Base-by-base conservation (phyloP, 768 basidiomycete species). In the Fomitopsis pulvina region DNA sequence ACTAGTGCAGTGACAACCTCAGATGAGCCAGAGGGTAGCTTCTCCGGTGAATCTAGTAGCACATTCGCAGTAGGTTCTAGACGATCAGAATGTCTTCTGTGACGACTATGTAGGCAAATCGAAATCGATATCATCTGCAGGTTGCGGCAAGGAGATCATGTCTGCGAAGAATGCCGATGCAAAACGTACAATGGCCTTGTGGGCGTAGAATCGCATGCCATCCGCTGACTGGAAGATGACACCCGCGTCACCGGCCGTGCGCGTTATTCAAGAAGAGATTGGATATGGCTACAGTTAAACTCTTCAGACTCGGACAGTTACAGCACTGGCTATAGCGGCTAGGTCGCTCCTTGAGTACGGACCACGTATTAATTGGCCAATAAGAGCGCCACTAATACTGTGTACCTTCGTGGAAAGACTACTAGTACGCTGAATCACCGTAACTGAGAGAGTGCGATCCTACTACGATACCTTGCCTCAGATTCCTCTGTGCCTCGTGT, bases 81-180 rank as follows among this genome's bases (percentile, higher is more conserved):
- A 41, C 12, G 21, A 22, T 41, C 5, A 21, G 4, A 22, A 9
- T 26, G 16, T 41, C 41, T 26, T 41, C 41, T 9, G 6, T 25
- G 22, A 39, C 20, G 18, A 20, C 3, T 29, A 47, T 39, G 30
- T 22, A 25, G 32, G 20, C 6, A 29, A 30, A n/a, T n/a, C n/a
- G n/a, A n/a, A n/a, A n/a, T n/a, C n/a, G n/a, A n/a, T n/a, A n/a
- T n/a, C n/a, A n/a, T n/a, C n/a, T n/a, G n/a, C n/a, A 10, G 53
- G 41, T 29, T 66, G 66, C 26, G 80, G 78, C 28, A 82, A 60
- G 3, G 71, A 68, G 55, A 84, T 76, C 67, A 80, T 75, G 53
- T 74, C 71, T 44, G 66, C 66, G 56, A 84, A 85, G 60, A 84
- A 74, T 3, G 78, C 71, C 12, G 83, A 84, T 0, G 80, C 75